Evolutionary conservation across 2,329 filamentous ascomycete species (phyloP).

Genomic region (Cercospora zeina): DNA sequence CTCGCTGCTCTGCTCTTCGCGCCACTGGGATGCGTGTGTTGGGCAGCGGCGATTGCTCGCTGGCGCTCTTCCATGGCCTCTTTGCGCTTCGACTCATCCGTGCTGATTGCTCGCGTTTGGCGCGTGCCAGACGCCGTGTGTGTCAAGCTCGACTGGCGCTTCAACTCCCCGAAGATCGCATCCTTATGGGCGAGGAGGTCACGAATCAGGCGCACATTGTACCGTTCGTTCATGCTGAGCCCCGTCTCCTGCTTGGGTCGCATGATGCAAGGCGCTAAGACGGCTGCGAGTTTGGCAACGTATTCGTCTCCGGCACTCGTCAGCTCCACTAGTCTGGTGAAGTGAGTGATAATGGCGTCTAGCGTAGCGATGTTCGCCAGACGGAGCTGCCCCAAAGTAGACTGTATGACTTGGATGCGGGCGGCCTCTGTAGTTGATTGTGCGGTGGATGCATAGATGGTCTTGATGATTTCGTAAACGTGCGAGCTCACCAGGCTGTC

Average conservation of each 20-base stretch:
- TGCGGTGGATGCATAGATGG: constrained; percentile 83
- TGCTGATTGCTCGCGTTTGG: constrained; percentile 79
- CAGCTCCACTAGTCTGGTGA: constrained; percentile 91
- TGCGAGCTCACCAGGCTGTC: constrained; percentile 98
- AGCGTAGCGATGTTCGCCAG: constrained; percentile 98
- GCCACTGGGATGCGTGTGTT: constrained; percentile 34
- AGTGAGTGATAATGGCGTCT: constrained; percentile 96
- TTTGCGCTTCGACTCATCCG: constrained; percentile 91
- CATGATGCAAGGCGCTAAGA: constrained; percentile 80
- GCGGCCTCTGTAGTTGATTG: constrained; percentile 74
- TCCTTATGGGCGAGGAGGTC: constrained; percentile 95
- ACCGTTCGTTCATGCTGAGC: constrained; percentile 92
- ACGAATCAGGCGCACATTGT: constrained; percentile 83
- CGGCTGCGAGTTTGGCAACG: constrained; percentile 69
- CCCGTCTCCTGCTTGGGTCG: constrained; percentile 84
- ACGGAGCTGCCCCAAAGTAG: constrained; percentile 89
- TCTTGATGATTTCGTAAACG: constrained; percentile 98
- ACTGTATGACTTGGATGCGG: constrained; percentile 87
- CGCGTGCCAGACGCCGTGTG: constrained; percentile 61
- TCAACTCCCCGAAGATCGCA: constrained; percentile 90
- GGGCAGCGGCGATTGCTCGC: constrained; percentile 65
- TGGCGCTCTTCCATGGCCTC: constrained; percentile 92
- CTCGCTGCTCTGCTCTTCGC: constrained; percentile 51
- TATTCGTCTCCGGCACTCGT: constrained; percentile 94
- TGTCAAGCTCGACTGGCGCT: constrained; percentile 76